phyloP scores from a whole-genome alignment of 2,329 filamentous ascomycete genomes.

The Ceratocystis variospora region DNA sequence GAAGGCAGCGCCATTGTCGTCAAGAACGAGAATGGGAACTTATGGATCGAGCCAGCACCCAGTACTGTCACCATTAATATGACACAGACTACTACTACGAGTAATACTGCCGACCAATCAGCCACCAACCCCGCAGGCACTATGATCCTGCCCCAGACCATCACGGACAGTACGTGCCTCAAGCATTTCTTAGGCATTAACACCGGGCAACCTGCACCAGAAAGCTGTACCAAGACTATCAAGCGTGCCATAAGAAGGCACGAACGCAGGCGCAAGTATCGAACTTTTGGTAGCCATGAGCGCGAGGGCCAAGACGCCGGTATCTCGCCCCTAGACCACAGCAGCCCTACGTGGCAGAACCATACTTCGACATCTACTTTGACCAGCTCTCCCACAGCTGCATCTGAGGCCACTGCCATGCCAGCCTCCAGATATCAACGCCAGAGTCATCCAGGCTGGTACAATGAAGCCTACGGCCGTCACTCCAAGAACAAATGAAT shows the following conservation, averaged over 20 bases:
- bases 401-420: neutral
- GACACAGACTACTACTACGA: neutral
- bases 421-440: neutral
- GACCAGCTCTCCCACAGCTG: neutral
- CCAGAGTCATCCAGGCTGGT: neutral
- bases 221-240: neutral
- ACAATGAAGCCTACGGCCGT: neutral
- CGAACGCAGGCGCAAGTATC: neutral
- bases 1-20: slow-evolving; percentile 5
- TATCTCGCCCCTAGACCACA: neutral
- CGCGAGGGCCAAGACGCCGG: neutral
- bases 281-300: neutral
- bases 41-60: neutral
- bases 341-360: neutral
- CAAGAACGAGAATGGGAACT: neutral
- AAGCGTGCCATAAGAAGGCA: neutral
- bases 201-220: neutral
- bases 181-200: neutral
- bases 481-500: neutral
- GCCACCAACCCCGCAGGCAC: neutral
- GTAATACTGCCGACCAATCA: neutral
- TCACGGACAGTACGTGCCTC: neutral
- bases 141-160: neutral
- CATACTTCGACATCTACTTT: neutral
- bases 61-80: neutral